These are phyloP conservation scores for Beauveria sp. DNA, from an alignment of 2,329 filamentous ascomycete species.

Conservation along the genomic window DNA sequence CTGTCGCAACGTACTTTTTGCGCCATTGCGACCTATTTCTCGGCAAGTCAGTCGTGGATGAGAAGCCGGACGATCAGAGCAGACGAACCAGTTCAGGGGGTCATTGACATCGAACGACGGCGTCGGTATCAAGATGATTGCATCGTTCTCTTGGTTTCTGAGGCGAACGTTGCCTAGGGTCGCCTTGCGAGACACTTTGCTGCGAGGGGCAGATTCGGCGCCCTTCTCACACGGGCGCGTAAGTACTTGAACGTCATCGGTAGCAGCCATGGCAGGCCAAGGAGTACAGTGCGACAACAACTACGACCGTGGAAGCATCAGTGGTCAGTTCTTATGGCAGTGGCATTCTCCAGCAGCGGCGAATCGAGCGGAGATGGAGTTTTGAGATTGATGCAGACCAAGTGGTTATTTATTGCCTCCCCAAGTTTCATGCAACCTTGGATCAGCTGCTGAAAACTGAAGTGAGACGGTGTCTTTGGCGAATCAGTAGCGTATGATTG, in stretches of 20 bases:
- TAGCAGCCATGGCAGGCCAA: background rate
- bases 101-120: constrained; percentile 36
- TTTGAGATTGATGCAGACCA: background rate
- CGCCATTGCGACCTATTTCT: constrained; percentile 33
- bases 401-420: background rate
- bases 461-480: background rate
- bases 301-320: background rate
- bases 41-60: constrained; percentile 6
- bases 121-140: constrained; percentile 40
- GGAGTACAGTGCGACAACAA: background rate
- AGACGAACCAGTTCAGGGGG: constrained; percentile 41
- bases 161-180: constrained; percentile 36
- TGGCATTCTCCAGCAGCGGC: background rate
- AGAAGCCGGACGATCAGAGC: background rate
- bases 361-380: background rate
- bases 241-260: background rate
- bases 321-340: too few relatives aligned
- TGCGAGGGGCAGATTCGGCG: background rate
- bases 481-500: background rate
- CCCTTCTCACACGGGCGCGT: constrained; percentile 2
- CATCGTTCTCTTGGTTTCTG: constrained; percentile 32
- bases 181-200: constrained; percentile 10
- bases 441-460: background rate
- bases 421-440: background rate
- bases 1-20: constrained; percentile 40